A percentile compares a stretch with the other conserved stretches of the same genome.
phyloP scores from a whole-genome alignment of 495 filamentous ascomycete genomes.

The Saxispiralis lemnorum region DNA sequence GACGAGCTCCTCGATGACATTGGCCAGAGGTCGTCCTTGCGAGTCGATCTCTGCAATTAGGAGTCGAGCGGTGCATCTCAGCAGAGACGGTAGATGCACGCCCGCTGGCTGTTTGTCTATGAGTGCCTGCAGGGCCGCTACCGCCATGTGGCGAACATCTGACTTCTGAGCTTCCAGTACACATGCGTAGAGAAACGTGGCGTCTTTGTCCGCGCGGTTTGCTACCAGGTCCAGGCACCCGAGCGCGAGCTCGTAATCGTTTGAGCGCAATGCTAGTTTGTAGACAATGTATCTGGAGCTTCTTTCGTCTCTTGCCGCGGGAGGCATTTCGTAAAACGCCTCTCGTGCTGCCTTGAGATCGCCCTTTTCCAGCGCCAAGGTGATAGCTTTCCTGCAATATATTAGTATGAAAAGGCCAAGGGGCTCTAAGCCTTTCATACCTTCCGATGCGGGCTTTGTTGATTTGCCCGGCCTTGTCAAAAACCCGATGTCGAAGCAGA shows the following conservation, averaged over 20 bases:
- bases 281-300: slow-evolving; percentile 56
- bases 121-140: slow-evolving; percentile 40
- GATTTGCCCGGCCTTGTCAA: slow-evolving; percentile 41
- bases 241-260: slow-evolving; percentile 39
- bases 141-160: slow-evolving; percentile 39
- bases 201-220: slow-evolving; percentile 31
- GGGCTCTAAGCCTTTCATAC: slow-evolving; percentile 25
- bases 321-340: slow-evolving; percentile 43
- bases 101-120: slow-evolving; percentile 35
- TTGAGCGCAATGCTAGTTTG: slow-evolving; percentile 47
- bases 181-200: slow-evolving; percentile 53
- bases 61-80: slow-evolving; percentile 46
- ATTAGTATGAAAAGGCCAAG: slow-evolving; percentile 10
- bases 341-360: slow-evolving; percentile 35
- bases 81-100: slow-evolving; percentile 48
- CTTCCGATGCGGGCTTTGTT: slow-evolving; percentile 53
- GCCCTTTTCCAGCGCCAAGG: slow-evolving; percentile 42
- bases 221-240: slow-evolving; percentile 39
- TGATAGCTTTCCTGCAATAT: slow-evolving; percentile 44
- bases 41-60: slow-evolving; percentile 34
- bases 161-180: slow-evolving; percentile 53
- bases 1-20: slow-evolving; percentile 30
- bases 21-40: background rate
- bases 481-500: slow-evolving; percentile 46
- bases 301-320: slow-evolving; percentile 35